Base-by-base conservation (phyloP, 2,329 filamentous ascomycete species). In the Pestalotiopsis sp. region DNA sequence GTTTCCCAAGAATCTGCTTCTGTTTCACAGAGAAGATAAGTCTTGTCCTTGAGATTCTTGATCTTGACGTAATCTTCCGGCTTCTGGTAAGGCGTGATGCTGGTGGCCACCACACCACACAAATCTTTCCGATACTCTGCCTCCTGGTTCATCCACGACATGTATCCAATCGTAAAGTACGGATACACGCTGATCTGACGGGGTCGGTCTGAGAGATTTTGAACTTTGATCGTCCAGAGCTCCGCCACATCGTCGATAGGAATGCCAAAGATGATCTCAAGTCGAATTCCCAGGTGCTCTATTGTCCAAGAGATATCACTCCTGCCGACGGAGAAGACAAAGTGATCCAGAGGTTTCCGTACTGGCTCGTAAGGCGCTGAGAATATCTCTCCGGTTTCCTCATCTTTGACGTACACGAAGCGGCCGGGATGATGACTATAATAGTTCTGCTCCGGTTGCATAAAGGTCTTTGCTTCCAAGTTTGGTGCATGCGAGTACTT, bases 101-200 rank as follows among this genome's bases (percentile, higher is more conserved):
- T 83, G 75, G 80, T 87, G 27, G 80, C 85, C 12, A 89, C 81
- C 13, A 89, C 79, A 27, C 84, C 86, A 25, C 80, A 79, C 23
- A 87, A 79, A 11, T 86, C 83, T 5, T 78, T 67, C 25, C 83
- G 80, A 80, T 85, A 88, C 70, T 86, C 83, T 45, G 83, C 86
- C 40, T 85, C 85, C 74, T 88, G 87, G 74, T 87, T 89, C 86
- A 89, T 89, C 86, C 86, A 89, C 14, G 86, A 88, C 85, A 87
- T 88, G 77, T 87, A 87, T n/a, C 86, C 86, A 66, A 88, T 82
- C 45, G 85, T 83, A 76, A 89, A 89, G 72, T 88, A 88, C 0
- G 87, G 86, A 69, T 86, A 87, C 38, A 88, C 77, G 74, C 85
- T 86, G 70, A 88, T 75, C 60, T 80, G 83, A 14, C 86, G 82